Percentiles rank a stretch among this genome's conserved stretches.
These are phyloP conservation scores for Sporothrix mexicana DNA, from an alignment of 2,329 filamentous ascomycete species.

Conservation along the genomic window DNA sequence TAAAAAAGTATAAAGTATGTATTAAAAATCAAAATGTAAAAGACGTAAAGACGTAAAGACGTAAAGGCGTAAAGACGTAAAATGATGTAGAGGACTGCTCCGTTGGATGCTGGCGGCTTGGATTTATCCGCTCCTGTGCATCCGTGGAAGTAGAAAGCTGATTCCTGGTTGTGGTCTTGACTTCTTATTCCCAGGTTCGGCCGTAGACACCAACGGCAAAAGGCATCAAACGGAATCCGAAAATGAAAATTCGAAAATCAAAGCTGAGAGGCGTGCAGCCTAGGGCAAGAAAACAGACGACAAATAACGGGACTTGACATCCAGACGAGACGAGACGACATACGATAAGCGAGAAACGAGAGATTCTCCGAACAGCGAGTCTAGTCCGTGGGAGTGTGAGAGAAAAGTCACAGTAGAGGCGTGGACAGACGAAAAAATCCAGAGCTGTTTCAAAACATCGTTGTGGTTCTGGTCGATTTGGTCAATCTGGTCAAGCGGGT, in stretches of 20 bases:
- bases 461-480: neutral
- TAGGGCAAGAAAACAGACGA: neutral
- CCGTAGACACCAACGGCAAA: neutral
- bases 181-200: neutral
- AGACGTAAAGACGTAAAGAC: neutral
- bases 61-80: neutral
- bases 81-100: neutral
- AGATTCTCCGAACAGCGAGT: conserved; percentile 10
- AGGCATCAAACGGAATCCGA: neutral
- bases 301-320: neutral
- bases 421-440: no score
- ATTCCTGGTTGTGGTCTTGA: neutral
- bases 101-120: conserved; percentile 6
- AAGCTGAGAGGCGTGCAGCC: neutral
- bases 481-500: neutral
- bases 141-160: neutral
- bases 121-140: conserved; percentile 21
- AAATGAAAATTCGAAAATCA: neutral
- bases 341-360: no score
- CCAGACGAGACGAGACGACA: neutral
- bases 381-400: neutral
- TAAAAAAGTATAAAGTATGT: neutral
- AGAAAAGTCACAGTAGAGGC: no score
- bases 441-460: neutral
- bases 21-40: neutral